A percentile compares a stretch with the other conserved stretches of the same genome.
These are phyloP conservation scores for Pseudogymnoascus sp. DNA, from an alignment of 2,329 filamentous ascomycete species.

Conservation along the genomic window DNA sequence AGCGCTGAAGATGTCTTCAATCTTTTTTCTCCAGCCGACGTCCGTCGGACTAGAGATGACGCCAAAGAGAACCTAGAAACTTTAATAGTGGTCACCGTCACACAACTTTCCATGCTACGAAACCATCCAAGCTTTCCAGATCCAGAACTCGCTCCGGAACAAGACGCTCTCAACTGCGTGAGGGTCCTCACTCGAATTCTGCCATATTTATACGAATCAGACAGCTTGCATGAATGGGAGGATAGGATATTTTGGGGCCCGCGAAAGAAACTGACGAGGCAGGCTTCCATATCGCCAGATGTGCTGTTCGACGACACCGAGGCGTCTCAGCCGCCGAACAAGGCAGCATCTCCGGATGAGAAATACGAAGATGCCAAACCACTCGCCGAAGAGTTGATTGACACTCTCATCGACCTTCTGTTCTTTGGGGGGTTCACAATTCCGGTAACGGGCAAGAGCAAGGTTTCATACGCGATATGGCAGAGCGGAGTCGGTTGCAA, in stretches of 20 bases:
- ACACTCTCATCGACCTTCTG: constrained; percentile 78
- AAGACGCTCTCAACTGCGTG: constrained; percentile 91
- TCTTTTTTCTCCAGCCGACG: constrained; percentile 81
- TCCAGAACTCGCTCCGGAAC: constrained; percentile 70
- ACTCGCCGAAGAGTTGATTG: constrained; percentile 84
- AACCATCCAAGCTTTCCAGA: constrained; percentile 90
- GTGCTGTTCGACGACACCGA: constrained; percentile 69
- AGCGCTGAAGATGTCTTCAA: constrained; percentile 95
- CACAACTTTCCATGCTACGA: constrained; percentile 71
- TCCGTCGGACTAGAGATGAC: constrained; percentile 78
- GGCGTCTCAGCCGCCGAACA: constrained; percentile 36
- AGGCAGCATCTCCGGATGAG: constrained; percentile 36
- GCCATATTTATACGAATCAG: constrained; percentile 86
- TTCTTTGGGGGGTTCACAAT: constrained; percentile 90
- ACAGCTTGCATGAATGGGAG: constrained; percentile 77
- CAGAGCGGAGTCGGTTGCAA: constrained; percentile 96
- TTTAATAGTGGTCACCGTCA: constrained; percentile 74
- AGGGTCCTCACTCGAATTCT: constrained; percentile 81
- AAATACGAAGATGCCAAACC: constrained; percentile 79
- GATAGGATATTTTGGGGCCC: constrained; percentile 86
- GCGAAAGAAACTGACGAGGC: constrained; percentile 60
- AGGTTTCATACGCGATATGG: constrained; percentile 93
- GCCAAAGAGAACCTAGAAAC: constrained; percentile 86
- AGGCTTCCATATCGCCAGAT: constrained; percentile 59
- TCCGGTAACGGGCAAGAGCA: constrained; percentile 62